Evolutionary conservation across 106 monocot genomes (phyloP), one percentile per base, ranked within the genome.

Genomic region (Dactylorhiza incarnata): DNA sequence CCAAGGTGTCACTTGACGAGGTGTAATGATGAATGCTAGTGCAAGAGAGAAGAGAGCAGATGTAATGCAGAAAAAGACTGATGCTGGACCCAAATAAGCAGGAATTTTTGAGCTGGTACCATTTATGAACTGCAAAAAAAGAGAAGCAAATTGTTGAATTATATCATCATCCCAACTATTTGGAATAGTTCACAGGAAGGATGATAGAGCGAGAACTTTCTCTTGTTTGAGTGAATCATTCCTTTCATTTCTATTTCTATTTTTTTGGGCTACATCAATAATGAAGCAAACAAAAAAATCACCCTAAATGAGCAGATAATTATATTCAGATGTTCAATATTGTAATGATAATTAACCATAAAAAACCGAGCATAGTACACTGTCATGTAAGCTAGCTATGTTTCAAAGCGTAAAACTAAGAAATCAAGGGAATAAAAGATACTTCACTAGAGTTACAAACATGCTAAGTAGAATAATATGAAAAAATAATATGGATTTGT

Each of bases 1-100:
- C 96, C 91, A 93, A 67, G 96, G 96, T 76, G 81, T 89, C 62
- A 94, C 89, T 86, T 91, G 96, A 20, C 66, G 70, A 7, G 96
- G 93, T 61, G 89, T 80, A 69, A 91, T 9, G 48, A 78, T 15
- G 74, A 97, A 93, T 46, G 96, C 82, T 71, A 97, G 58, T 19
- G 47, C 86, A 68, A 97, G 68, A 12, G 96, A 97, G 51, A 89
- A 0, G 23, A 52, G 14, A 15, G 83, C 89, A 78, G 87, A 75
- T 62, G 80, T 22, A 80, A 91, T 89, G 81, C 91, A 97, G 55
- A 84, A 53, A 9, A 89, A 43, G 9, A 93, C 74, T 45, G 93
- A 89, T 43, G 87, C 15, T 56, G 72, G 82, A 68, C 93, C 93
- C 65, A 97, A 81, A 78, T 82, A 84, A 78, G 86, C 29, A 61